Base-by-base conservation (phyloP, 441 rosid species). In the Eutrema salsugineum region DNA sequence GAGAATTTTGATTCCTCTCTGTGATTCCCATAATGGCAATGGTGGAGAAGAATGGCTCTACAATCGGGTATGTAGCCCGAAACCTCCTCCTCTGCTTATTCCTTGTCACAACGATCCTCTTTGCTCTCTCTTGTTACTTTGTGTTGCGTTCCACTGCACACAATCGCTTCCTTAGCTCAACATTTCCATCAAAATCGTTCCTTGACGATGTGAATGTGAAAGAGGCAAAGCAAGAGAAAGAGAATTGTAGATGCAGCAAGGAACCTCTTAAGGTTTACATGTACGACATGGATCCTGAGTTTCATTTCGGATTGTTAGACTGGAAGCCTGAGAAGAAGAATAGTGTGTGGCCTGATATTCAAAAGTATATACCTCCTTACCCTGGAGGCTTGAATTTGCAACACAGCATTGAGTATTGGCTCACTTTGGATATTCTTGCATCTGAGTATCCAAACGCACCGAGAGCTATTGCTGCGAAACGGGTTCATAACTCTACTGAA, bases 371-470 rank as follows among this genome's bases (percentile, higher is more conserved):
- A 75, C 99, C 97, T 0, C 76, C 63, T 3, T 89, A 94, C 66
- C 97, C 98, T 0, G 97, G 97, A 19, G 97, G 96, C 11, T 85
- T 92, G 83, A 94, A 92, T 61, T 68, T 90, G 87, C 98, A 94
- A 14, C 98, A 94, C 47, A 94, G 99, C 63, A 82, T 92, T 9
- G 99, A 92, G 68, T 92, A 90, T 78, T 94, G 99, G 99, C 87
- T 94, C 14, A 90, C 97, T 0, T 68, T 92, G 76, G 97, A 92
- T 79, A 85, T 92, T 9, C 94, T 92, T 46, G 88, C 89, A 8
- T 88, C 94, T 0, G 94, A 89, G 56, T 50, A 72, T 54, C 78
- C 87, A 14, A 78, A 75, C 10, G 67, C 79, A 10, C 82, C 82
- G 0, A 79, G 83, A 0, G 78, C 77, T 58, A 62, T 73, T 40